These are phyloP conservation scores for Trichosporon sp. DNA, from an alignment of 1,284 basidiomycete species.

Conservation along the genomic window DNA sequence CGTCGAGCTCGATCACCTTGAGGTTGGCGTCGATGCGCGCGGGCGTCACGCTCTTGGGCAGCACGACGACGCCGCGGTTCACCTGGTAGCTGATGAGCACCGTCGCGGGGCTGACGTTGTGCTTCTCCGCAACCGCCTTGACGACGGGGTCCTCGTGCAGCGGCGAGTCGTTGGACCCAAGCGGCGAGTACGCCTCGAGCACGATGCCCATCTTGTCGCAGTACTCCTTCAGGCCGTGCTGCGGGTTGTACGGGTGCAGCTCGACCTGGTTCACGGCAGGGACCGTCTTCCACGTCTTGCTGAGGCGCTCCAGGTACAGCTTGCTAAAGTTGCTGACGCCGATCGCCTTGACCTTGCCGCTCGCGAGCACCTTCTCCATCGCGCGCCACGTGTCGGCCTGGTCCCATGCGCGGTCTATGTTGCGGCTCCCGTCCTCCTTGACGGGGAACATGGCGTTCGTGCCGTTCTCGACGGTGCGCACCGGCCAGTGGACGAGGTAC, in stretches of 20 bases:
- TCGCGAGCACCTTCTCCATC: slow-evolving; percentile 58
- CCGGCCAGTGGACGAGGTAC: slow-evolving; percentile 59
- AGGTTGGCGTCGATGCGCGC: slow-evolving; percentile 53
- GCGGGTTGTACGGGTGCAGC: slow-evolving; percentile 65
- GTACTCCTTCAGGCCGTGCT: slow-evolving; percentile 65
- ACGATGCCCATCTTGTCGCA: slow-evolving; percentile 66
- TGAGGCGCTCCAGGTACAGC: slow-evolving; percentile 52
- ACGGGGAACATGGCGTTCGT: slow-evolving; percentile 37
- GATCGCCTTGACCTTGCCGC: slow-evolving; percentile 55
- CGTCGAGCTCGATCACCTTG: slow-evolving; percentile 52
- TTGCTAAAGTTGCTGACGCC: slow-evolving; percentile 47
- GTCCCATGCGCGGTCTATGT: slow-evolving; percentile 50
- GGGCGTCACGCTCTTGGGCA: slow-evolving; percentile 73
- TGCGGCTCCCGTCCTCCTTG: slow-evolving; percentile 43
- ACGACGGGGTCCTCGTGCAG: slow-evolving; percentile 67
- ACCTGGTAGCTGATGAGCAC: slow-evolving; percentile 40
- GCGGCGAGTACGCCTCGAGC: slow-evolving; percentile 76
- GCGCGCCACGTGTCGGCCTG: slow-evolving; percentile 59
- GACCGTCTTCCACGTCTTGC: slow-evolving; percentile 56
- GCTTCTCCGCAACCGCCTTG: slow-evolving; percentile 60
- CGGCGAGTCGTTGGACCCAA: slow-evolving; percentile 65
- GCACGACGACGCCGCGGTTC: slow-evolving; percentile 56
- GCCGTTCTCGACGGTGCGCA: slow-evolving; percentile 36
- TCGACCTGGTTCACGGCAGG: slow-evolving; percentile 69
- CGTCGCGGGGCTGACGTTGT: slow-evolving; percentile 59